Evolutionary conservation across 1,284 basidiomycete species (phyloP).

Genomic region (Ustilago shanxiensis): DNA sequence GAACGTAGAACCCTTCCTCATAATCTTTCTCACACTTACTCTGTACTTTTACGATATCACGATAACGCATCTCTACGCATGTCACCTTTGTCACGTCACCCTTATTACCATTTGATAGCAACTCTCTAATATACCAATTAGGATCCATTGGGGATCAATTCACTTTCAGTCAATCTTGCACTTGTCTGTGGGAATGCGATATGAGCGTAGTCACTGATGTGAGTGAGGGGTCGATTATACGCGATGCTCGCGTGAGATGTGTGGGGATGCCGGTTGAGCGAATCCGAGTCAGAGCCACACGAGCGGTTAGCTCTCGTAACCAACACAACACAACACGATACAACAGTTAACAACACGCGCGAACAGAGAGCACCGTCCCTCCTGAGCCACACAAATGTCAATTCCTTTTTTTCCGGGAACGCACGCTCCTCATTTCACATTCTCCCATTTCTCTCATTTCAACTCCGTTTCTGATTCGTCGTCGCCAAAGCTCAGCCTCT

Average conservation of each 20-base stretch:
- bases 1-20: not conserved
- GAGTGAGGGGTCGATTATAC: not conserved
- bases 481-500: slow-evolving; percentile 1
- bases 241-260: not conserved
- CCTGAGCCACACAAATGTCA: not conserved
- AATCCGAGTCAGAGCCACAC: not conserved
- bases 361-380: too few relatives aligned
- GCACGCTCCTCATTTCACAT: not conserved
- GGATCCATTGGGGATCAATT: slow-evolving; percentile 22
- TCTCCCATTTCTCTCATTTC: not conserved
- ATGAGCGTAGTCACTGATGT: not conserved
- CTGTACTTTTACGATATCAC: slow-evolving; percentile 38
- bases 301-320: not conserved
- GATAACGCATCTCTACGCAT: slow-evolving; percentile 9
- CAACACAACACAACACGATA: too few relatives aligned
- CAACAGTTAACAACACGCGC: slow-evolving; percentile 9
- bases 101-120: not conserved
- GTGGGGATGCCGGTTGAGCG: not conserved
- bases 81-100: slow-evolving; percentile 20
- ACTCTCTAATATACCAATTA: slow-evolving; percentile 29
- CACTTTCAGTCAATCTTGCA: not conserved
- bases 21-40: slow-evolving; percentile 1
- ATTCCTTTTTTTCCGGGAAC: not conserved
- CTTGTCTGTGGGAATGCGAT: not conserved
- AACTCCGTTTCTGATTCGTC: not conserved